These are phyloP conservation scores for Drechslera avenae DNA, from an alignment of 2,329 filamentous ascomycete genomes.

Conservation along the genomic window DNA sequence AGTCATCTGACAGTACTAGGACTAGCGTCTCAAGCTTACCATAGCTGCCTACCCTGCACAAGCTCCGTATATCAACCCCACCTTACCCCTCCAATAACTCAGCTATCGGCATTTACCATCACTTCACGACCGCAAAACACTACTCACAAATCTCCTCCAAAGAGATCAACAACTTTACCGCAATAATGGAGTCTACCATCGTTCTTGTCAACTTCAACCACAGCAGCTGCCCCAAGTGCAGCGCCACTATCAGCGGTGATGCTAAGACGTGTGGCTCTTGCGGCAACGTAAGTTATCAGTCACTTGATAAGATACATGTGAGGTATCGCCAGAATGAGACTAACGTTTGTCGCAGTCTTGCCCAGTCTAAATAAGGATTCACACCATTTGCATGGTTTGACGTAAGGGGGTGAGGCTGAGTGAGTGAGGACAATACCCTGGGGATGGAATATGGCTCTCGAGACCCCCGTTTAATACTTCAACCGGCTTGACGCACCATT, in stretches of 20 bases:
- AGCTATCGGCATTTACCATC: conserved; percentile 19
- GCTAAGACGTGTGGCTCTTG: conserved; percentile 48
- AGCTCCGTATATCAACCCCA: conserved; percentile 43
- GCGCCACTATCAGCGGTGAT: conserved; percentile 37
- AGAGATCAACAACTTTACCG: neutral
- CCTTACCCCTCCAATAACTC: conserved; percentile 36
- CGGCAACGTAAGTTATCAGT: conserved; percentile 35
- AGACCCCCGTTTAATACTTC: too few relatives aligned
- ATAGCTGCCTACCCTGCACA: conserved; percentile 21
- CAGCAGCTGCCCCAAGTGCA: conserved; percentile 49
- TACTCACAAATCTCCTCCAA: too few relatives aligned
- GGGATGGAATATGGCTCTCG: neutral
- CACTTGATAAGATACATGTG: neutral
- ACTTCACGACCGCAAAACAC: conserved; percentile 1
- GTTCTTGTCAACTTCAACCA: conserved; percentile 42
- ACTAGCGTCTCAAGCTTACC: conserved; percentile 29
- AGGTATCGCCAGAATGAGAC: neutral
- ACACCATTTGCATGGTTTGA: neutral
- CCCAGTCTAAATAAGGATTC: conserved; percentile 24
- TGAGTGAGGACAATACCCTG: neutral
- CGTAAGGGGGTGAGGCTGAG: conserved; percentile 8
- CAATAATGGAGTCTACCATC: conserved; percentile 36
- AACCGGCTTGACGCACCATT: too few relatives aligned
- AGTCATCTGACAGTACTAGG: conserved; percentile 42
- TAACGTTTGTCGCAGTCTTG: conserved; percentile 22